Percentiles rank a stretch among this genome's conserved stretches.
phyloP scores from a whole-genome alignment of 1,139 yeast species.

The Suhomyces wounanorum region DNA sequence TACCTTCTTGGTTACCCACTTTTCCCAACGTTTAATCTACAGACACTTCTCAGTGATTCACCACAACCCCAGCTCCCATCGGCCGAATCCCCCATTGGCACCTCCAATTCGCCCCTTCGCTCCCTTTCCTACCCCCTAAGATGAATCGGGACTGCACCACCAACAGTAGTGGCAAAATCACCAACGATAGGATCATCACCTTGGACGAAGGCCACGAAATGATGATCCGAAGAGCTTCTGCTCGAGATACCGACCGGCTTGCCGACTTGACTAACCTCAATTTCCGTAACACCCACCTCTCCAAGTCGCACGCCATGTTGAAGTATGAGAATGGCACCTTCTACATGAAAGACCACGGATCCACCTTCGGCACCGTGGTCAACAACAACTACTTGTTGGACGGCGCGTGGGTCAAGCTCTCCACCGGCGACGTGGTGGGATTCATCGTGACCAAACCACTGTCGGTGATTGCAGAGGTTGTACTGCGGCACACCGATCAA shows the following conservation, averaged over 20 bases:
- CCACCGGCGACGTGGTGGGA: constrained; percentile 31
- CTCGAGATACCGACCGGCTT: constrained; percentile 25
- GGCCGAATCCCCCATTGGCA: not conserved
- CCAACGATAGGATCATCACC: constrained; percentile 22
- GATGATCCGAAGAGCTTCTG: constrained; percentile 32
- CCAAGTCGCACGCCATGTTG: constrained; percentile 34
- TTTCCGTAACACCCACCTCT: constrained; percentile 36
- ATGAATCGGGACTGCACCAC: not conserved
- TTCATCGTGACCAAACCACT: constrained; percentile 37
- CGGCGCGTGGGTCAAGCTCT: constrained; percentile 20
- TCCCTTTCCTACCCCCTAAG: constrained; percentile 4
- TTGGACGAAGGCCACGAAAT: constrained; percentile 20
- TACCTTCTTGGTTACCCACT: constrained; percentile 1
- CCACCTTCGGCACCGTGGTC: constrained; percentile 46
- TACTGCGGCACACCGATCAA: constrained; percentile 14
- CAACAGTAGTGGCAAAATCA: constrained; percentile 1
- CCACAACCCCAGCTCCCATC: not conserved
- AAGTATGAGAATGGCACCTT: constrained; percentile 22
- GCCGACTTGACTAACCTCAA: constrained; percentile 31
- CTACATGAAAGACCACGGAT: constrained; percentile 31
- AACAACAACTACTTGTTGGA: constrained; percentile 30
- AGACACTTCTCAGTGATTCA: not conserved
- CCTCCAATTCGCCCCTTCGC: not conserved
- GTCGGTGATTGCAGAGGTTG: constrained; percentile 20
- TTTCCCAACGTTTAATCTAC: not conserved